phyloP scores from a whole-genome alignment of 2,329 filamentous ascomycete genomes.

The Microdochium trichocladiopsis region DNA sequence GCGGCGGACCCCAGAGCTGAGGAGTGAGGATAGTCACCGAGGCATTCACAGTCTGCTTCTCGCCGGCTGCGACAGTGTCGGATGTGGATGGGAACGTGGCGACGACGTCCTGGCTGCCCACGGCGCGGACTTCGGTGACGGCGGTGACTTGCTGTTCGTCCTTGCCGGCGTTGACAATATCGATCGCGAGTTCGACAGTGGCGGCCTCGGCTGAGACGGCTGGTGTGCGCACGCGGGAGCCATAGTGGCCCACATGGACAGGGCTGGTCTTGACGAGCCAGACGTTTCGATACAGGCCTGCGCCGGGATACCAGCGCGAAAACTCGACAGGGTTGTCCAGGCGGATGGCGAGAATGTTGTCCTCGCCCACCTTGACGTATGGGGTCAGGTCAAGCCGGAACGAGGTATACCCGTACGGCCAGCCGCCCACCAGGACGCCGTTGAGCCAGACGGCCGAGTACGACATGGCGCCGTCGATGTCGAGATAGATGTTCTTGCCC shows the following conservation, averaged over 20 bases:
- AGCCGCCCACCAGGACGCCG: slow-evolving; percentile 28
- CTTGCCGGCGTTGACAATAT: slow-evolving; percentile 35
- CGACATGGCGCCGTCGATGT: slow-evolving; percentile 22
- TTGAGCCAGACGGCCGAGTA: slow-evolving; percentile 31
- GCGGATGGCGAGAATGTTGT: slow-evolving; percentile 40
- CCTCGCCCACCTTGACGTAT: slow-evolving; percentile 22
- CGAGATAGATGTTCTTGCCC: slow-evolving; percentile 33
- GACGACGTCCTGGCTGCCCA: slow-evolving; percentile 24
- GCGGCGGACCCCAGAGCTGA: slow-evolving; percentile 38
- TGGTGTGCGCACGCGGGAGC: slow-evolving; percentile 39
- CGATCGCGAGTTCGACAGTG: slow-evolving; percentile 32
- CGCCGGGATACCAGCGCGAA: slow-evolving; percentile 48
- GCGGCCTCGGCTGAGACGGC: slow-evolving; percentile 36
- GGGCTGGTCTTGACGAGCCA: slow-evolving; percentile 42
- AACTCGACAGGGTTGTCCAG: slow-evolving; percentile 40
- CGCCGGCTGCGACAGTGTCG: slow-evolving; percentile 17
- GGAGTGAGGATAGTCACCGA: slow-evolving; percentile 29
- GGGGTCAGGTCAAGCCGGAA: slow-evolving; percentile 35
- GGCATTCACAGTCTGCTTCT: slow-evolving; percentile 22
- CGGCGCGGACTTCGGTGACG: slow-evolving; percentile 28
- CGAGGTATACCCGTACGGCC: slow-evolving; percentile 30
- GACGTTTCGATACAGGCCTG: slow-evolving; percentile 44
- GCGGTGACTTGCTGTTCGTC: slow-evolving; percentile 25
- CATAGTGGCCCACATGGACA: slow-evolving; percentile 40
- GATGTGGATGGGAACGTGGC: slow-evolving; percentile 24